These are phyloP conservation scores for Saccharum hybrid DNA, from an alignment of 202 grass and related monocot species.

Conservation along the genomic window DNA sequence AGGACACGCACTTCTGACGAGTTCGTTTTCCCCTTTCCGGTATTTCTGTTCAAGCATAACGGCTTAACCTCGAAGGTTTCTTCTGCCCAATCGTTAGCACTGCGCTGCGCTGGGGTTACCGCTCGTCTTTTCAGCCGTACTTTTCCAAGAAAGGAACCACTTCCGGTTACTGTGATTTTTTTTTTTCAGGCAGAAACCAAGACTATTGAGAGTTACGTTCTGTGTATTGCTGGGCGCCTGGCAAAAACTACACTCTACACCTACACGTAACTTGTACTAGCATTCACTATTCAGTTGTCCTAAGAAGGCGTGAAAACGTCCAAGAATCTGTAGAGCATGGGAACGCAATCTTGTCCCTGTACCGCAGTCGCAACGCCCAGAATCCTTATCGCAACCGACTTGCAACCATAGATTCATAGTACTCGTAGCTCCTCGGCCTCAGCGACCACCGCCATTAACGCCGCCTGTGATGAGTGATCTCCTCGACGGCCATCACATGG, in stretches of 20 bases:
- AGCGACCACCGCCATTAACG: conserved; percentile 47
- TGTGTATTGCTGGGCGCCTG: neutral
- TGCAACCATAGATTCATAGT: conserved; percentile 35
- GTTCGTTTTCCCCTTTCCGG: neutral
- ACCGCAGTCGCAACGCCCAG: neutral
- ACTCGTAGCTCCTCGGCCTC: conserved; percentile 43
- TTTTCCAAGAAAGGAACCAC: neutral
- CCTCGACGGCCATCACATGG: conserved; percentile 38
- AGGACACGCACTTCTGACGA: neutral
- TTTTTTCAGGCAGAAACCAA: neutral
- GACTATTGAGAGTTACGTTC: neutral
- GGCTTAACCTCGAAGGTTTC: neutral
- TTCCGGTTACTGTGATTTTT: neutral
- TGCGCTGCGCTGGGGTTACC: neutral
- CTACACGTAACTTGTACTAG: neutral
- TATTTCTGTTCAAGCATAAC: neutral
- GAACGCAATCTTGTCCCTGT: neutral
- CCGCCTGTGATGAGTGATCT: conserved; percentile 12
- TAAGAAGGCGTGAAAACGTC: no score
- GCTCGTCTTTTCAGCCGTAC: no score
- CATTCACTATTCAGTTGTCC: neutral
- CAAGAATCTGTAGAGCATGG: conserved; percentile 9
- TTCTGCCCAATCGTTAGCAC: neutral
- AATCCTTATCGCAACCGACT: conserved; percentile 34
- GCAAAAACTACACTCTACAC: neutral